A percentile compares a stretch with the other conserved stretches of the same genome.
These are phyloP conservation scores for Hypoxylon sp. DNA, from an alignment of 2,329 filamentous ascomycete genomes.

Conservation along the genomic window DNA sequence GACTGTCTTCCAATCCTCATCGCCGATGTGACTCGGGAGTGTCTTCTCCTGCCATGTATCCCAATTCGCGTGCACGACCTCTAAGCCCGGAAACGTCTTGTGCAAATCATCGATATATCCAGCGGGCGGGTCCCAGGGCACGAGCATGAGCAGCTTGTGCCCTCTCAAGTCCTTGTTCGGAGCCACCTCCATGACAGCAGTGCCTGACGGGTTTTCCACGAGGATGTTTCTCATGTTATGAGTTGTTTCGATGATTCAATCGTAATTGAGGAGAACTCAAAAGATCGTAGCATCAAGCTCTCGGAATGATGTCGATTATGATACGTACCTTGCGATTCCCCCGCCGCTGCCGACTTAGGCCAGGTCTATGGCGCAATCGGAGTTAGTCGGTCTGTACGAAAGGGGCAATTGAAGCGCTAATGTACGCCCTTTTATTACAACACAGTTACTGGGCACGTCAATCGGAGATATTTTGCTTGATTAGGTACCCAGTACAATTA, in stretches of 20 bases:
- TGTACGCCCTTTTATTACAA: conserved; percentile 1
- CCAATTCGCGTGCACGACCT: conserved; percentile 57
- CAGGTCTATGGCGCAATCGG: conserved; percentile 40
- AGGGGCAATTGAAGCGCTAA: conserved; percentile 16
- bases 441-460: background rate
- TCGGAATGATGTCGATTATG: conserved; percentile 12
- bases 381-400: conserved; percentile 15
- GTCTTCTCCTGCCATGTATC: conserved; percentile 48
- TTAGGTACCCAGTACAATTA: too few relatives aligned
- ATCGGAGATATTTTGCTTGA: background rate
- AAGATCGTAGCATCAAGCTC: background rate
- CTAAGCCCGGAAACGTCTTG: conserved; percentile 61
- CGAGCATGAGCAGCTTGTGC: conserved; percentile 64
- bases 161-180: conserved; percentile 58
- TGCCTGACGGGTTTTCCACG: conserved; percentile 39
- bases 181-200: conserved; percentile 23
- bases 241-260: background rate
- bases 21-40: conserved; percentile 51
- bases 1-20: conserved; percentile 62
- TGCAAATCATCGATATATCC: conserved; percentile 58
- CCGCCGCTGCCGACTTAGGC: conserved; percentile 39
- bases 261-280: conserved; percentile 1
- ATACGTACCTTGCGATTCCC: conserved; percentile 19
- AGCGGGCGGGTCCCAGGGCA: conserved; percentile 53
- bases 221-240: conserved; percentile 37